Percentiles rank a stretch among this genome's conserved stretches.
These are phyloP conservation scores for Catunica adiposa DNA, from an alignment of 2,329 filamentous ascomycete genomes.

Conservation along the genomic window DNA sequence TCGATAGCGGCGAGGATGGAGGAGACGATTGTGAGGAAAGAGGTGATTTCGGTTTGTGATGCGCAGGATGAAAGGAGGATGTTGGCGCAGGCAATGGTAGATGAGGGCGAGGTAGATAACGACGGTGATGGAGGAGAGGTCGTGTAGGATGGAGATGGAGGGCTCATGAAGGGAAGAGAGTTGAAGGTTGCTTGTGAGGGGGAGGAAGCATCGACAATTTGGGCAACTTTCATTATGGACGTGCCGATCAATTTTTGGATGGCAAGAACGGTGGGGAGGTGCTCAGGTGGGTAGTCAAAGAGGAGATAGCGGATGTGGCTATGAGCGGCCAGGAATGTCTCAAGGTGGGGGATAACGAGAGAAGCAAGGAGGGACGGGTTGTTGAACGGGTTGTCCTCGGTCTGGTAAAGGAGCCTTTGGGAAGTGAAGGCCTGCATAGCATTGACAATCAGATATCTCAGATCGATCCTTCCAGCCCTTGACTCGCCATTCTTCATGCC, in stretches of 20 bases:
- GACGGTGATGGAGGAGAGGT: conserved; percentile 17
- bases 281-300: conserved; percentile 40
- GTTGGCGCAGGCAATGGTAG: conserved; percentile 34
- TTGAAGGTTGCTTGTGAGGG: conserved; percentile 16
- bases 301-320: conserved; percentile 38
- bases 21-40: conserved; percentile 36
- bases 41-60: conserved; percentile 34
- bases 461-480: conserved; percentile 39
- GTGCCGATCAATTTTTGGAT: conserved; percentile 40
- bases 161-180: conserved; percentile 14
- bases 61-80: conserved; percentile 40
- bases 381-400: conserved; percentile 36
- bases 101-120: conserved; percentile 12
- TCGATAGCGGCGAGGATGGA: conserved; percentile 31
- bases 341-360: conserved; percentile 42
- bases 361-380: conserved; percentile 39
- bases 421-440: conserved; percentile 42
- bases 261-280: conserved; percentile 39
- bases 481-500: conserved; percentile 33
- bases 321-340: conserved; percentile 40
- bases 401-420: conserved; percentile 33
- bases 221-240: conserved; percentile 41
- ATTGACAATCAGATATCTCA: conserved; percentile 43
- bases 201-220: conserved; percentile 33
- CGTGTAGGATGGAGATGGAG: conserved; percentile 18